A percentile compares a stretch with the other conserved stretches of the same genome.
Conservation (phyloP, 2,329 filamentous ascomycete species). For the Paraphoma chrysanthemicola region DNA sequence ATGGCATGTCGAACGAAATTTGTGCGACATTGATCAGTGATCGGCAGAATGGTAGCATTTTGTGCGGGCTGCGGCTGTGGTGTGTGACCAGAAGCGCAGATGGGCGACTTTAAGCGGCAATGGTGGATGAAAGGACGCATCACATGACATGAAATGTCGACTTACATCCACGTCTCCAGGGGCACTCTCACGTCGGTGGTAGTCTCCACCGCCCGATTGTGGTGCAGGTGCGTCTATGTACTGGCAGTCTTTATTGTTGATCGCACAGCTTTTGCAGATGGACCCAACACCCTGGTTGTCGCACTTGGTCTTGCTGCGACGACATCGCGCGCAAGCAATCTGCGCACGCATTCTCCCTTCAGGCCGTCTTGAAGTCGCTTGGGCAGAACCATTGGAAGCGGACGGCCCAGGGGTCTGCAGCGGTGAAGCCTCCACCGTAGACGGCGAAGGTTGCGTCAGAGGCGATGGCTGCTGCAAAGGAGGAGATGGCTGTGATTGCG, state of each 20-base stretch:
- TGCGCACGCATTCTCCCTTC: constrained; percentile 71
- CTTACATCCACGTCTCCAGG: constrained; percentile 31
- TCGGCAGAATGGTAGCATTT: no score
- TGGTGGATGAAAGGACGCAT: not conserved
- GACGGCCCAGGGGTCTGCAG: constrained; percentile 32
- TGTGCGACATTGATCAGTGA: not conserved
- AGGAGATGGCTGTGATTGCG: constrained; percentile 22
- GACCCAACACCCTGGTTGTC: constrained; percentile 77
- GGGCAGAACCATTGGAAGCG: constrained; percentile 24
- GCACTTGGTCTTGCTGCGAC: constrained; percentile 86
- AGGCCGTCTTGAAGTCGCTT: constrained; percentile 24
- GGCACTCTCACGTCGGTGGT: constrained; percentile 51
- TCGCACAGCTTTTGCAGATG: constrained; percentile 77
- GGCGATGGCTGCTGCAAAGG: constrained; percentile 29
- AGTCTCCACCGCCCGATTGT: constrained; percentile 26
- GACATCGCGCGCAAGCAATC: constrained; percentile 78
- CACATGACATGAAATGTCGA: constrained; percentile 1
- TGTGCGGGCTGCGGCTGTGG: no score
- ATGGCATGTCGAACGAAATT: not conserved
- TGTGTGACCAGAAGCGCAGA: no score
- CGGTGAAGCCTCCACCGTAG: constrained; percentile 40
- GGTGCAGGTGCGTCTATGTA: constrained; percentile 64
- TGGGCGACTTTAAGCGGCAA: no score
- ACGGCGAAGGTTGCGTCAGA: constrained; percentile 32
- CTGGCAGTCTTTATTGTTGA: constrained; percentile 73